These are phyloP conservation scores for Kwoniella europaea DNA, from an alignment of 768 basidiomycete genomes.

Conservation along the genomic window DNA sequence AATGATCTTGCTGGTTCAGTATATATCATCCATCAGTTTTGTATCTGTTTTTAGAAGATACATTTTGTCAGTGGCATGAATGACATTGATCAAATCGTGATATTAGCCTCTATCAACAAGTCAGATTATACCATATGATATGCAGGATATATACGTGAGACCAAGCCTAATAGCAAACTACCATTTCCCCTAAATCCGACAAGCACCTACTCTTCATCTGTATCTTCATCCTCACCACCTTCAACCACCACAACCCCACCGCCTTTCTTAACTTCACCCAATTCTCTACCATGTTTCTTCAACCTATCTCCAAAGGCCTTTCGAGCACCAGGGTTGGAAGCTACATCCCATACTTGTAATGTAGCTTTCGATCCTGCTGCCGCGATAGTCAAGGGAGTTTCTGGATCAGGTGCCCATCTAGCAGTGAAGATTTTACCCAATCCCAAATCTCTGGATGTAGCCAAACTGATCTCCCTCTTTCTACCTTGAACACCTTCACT, in stretches of 20 bases:
- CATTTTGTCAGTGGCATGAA: too few relatives aligned
- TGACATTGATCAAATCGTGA: too few relatives aligned
- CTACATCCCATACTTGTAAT: conserved; percentile 94
- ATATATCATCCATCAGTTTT: too few relatives aligned
- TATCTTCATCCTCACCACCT: conserved; percentile 59
- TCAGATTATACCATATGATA: too few relatives aligned
- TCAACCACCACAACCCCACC: conserved; percentile 58
- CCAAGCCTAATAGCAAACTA: too few relatives aligned
- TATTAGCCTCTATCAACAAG: too few relatives aligned
- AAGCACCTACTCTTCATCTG: conserved; percentile 12
- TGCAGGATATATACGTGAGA: too few relatives aligned
- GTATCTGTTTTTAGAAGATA: too few relatives aligned
- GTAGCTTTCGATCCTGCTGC: conserved; percentile 93
- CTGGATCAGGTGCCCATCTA: conserved; percentile 87
- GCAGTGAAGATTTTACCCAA: conserved; percentile 96
- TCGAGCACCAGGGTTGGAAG: conserved; percentile 77
- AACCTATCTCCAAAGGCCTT: conserved; percentile 83
- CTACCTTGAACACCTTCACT: conserved; percentile 48
- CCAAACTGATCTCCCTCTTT: conserved; percentile 49
- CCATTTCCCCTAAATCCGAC: too few relatives aligned
- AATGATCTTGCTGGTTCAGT: too few relatives aligned
- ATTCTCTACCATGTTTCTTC: conserved; percentile 68
- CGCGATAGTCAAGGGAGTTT: conserved; percentile 78
- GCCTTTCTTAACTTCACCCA: conserved; percentile 60
- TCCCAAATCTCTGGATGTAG: conserved; percentile 72